Evolutionary conservation across 1,139 yeast genomes (phyloP).

Genomic region (Geotrichum aggregatum): DNA sequence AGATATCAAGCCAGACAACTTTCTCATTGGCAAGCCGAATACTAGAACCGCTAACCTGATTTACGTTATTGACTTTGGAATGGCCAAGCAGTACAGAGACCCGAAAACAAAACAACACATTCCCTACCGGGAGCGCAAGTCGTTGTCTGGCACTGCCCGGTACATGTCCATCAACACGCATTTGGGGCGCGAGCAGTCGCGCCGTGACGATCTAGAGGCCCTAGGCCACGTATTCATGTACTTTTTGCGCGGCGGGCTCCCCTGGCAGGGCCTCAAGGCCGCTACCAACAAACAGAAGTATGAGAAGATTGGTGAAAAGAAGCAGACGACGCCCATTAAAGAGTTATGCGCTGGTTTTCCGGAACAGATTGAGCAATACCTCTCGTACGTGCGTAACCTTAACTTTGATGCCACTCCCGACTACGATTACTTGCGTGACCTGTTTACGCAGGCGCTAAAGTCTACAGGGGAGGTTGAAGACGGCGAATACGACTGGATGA

Average conservation of each 20-base stretch:
- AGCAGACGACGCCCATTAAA: constrained; percentile 77
- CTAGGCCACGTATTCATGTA: constrained; percentile 94
- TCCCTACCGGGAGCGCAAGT: constrained; percentile 92
- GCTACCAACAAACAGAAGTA: constrained; percentile 94
- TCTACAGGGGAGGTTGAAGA: constrained; percentile 72
- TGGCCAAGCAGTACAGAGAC: constrained; percentile 96
- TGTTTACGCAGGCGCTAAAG: constrained; percentile 69
- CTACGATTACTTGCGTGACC: constrained; percentile 73
- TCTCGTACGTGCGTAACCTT: constrained; percentile 74
- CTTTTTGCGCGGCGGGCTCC: constrained; percentile 87
- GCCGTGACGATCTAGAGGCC: constrained; percentile 94
- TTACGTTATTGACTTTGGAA: constrained; percentile 72
- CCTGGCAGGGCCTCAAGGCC: constrained; percentile 99
- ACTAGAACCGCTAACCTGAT: constrained; percentile 49
- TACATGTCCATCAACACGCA: constrained; percentile 98
- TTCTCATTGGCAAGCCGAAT: constrained; percentile 67
- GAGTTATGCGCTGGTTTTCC: constrained; percentile 83
- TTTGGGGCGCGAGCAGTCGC: constrained; percentile 90
- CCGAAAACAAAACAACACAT: constrained; percentile 93
- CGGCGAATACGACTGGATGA: constrained; percentile 93
- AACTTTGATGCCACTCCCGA: constrained; percentile 95
- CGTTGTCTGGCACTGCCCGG: constrained; percentile 93
- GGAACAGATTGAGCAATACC: constrained; percentile 78
- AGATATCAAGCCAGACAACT: constrained; percentile 95
- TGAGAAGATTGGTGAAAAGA: constrained; percentile 93